Base-by-base conservation (phyloP, 2,329 filamentous ascomycete genomes). In the Fusarium pininemorale region DNA sequence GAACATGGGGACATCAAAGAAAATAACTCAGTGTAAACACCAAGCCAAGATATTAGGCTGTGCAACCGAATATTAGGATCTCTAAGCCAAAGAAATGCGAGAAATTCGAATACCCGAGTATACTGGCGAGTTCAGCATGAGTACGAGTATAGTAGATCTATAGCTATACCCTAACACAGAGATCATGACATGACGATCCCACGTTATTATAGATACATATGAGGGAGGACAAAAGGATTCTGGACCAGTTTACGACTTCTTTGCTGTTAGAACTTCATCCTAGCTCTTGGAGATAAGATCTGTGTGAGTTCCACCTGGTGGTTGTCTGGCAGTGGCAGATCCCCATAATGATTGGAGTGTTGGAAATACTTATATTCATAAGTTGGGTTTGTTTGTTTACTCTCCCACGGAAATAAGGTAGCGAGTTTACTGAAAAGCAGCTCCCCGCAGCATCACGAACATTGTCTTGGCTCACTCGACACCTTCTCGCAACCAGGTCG, bases 291-390 rank as follows among this genome's bases (percentile, higher is more conserved):
- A 47, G 44, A 48, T 22, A 48, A 30, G 26, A 42, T 30, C 22
- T 11, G 14, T 13, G n/a, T 20, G 30, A 28, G 20, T 53, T 26
- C 26, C 3, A 30, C 15, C 18, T 47, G 50, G 44, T 56, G 39
- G 48, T 37, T 69, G 66, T 57, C 59, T 54, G 45, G 28, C 51
- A 69, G 44, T 69, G 64, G 20, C 64, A 54, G 8, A 53, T 13
- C 30, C 9, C 28, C 48, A 28, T 18, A 26, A 18, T 18, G 38
- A 44, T 38, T 14, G 16, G 30, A 24, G 47, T 39, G n/a, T 15
- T 22, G 28, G 18, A 54, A 54, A 39, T 54, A 10, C 26, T 16
- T 38, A 13, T 16, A 44, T 14, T n/a, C 22, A n/a, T 8, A 26
- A 32, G 12, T 20, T 30, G 5, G 20, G 53, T 22, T 26, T 41